Base-by-base conservation (phyloP, 805 yeast species). In the Nakazawaea anatomiae region DNA sequence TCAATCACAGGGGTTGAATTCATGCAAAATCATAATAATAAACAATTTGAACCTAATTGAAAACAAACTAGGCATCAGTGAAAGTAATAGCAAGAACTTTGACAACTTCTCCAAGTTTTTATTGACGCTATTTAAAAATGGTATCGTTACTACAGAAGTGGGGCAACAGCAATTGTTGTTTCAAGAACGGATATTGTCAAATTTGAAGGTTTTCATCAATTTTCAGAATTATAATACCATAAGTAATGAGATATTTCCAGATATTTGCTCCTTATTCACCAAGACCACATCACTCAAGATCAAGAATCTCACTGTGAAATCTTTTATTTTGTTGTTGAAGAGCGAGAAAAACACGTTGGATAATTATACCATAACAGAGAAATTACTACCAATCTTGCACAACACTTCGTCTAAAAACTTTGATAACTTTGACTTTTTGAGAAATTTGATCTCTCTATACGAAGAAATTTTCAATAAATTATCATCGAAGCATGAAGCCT, bases 241-340 rank as follows among this genome's bases (percentile, higher is more conserved):
- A 51, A 89, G 92, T 57, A 84, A 82, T 57, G 79, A 80, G 34
- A 69, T 90, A n/a, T 80, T 87, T 63, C 96, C 96, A 2, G 68
- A 81, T 43, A 71, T 89, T 14, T 78, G 89, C 43, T 76, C 75
- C 43, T 76, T 89, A 6, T 94, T 92, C 67, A 79, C 89, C 39
- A 85, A 89, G 43, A 94, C 99, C 1, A 88, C 91, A 0, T 81
- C 94, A 31, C 71, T 91, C 35, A 81, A 87, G 5, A 86, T 94
- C 30, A 92, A 94, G 60, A 70, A 85, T 14, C 74, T 80, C 12
- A 79, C 94, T 2, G 72, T 89, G 27, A 69, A 74, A 18, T 74
- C 87, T 1, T 82, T 90, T 58, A 73, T 77, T 11, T 60, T 69
- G 44, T 67, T 90, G 59, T 76, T 87, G 14, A 76, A 72, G 25